A percentile compares a stretch with the other conserved stretches of the same genome.
These are phyloP conservation scores for Solanum chmielewskii DNA, from an alignment of 257 asterid genomes.

Conservation along the genomic window DNA sequence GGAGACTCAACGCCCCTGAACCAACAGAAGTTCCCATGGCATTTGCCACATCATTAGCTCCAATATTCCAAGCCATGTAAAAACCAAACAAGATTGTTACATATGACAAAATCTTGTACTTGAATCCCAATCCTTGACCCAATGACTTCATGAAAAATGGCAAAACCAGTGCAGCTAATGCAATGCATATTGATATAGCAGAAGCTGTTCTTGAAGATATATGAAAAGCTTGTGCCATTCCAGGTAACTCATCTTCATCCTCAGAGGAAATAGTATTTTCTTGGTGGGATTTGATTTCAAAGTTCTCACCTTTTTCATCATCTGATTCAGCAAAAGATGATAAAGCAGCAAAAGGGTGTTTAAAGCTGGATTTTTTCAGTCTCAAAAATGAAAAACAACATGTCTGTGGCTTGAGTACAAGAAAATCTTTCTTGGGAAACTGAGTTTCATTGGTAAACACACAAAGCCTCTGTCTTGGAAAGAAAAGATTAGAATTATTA, in stretches of 20 bases:
- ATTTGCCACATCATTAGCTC: constrained; percentile 95
- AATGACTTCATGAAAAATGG: constrained; percentile 70
- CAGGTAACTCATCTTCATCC: constrained; percentile 23
- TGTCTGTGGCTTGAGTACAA: constrained; percentile 22
- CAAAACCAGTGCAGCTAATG: constrained; percentile 50
- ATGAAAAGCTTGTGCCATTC: constrained; percentile 78
- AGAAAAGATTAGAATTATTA: constrained; percentile 18
- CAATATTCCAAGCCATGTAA: constrained; percentile 98
- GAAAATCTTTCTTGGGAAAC: constrained; percentile 21
- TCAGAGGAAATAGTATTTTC: constrained; percentile 5
- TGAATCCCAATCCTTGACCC: constrained; percentile 41
- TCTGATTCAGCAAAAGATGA: constrained; percentile 60
- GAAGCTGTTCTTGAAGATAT: constrained; percentile 65
- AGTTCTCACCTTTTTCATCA: constrained; percentile 13
- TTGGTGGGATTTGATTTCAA: constrained; percentile 2
- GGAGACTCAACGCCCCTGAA: constrained; percentile 75
- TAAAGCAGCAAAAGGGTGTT: constrained; percentile 41
- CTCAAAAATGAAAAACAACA: constrained; percentile 13
- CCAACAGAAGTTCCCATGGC: constrained; percentile 99
- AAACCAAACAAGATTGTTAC: constrained; percentile 68
- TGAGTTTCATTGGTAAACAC: constrained; percentile 10
- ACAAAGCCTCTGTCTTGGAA: constrained; percentile 19
- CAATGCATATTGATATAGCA: constrained; percentile 70
- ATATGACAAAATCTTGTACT: constrained; percentile 50
- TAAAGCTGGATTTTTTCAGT: constrained; percentile 7